Evolutionary conservation across 164 flowering plant species (phyloP), one percentile per base, ranked within the genome.

Genomic region (grape (Vitis vinifera)): DNA sequence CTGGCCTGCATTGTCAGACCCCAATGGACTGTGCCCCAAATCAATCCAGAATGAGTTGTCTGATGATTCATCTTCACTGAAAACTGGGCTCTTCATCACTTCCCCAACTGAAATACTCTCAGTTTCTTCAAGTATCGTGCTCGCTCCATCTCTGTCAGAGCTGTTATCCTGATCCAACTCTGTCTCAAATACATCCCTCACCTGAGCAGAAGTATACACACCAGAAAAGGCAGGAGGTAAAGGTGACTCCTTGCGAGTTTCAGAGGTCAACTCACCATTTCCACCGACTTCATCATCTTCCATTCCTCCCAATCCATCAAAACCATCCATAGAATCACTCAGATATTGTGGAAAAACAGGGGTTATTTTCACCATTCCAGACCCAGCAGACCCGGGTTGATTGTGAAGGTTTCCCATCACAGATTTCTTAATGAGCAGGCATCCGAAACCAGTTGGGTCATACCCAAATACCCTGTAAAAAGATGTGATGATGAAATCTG

Each of bases 401-500:
- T 71, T 89, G 37, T 88, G 94, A 66, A 92, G 83, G 80, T 88
- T 80, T 29, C 73, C 83, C 87, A 92, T 88, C 23, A 89, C 98
- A 29, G 98, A 91, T 72, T 91, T 92, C 76, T 92, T 92, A 56
- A 92, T 92, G 9, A 92, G 82, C 53, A 92, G 98, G 69, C 98
- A 92, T n/a, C 98, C 98, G 79, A 92, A 92, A 23, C 98, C 98
- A 81, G 91, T 86, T 11, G 98, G 98, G 62, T 92, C 98, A 74
- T 70, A 84, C 1, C 98, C 98, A 74, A 92, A 92, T 5, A 92
- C 93, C 75, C 90, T 81, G 79, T 92, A 92, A 77, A 92, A 92
- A 3, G 98, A 92, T 0, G 98, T 92, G 72, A 92, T 82, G 31
- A 92, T 91, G 66, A 92, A 92, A 78, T 92, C 98, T 1, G 98